phyloP scores from a whole-genome alignment of 2,329 filamentous ascomycete species.

The Calonectria henricotiae region DNA sequence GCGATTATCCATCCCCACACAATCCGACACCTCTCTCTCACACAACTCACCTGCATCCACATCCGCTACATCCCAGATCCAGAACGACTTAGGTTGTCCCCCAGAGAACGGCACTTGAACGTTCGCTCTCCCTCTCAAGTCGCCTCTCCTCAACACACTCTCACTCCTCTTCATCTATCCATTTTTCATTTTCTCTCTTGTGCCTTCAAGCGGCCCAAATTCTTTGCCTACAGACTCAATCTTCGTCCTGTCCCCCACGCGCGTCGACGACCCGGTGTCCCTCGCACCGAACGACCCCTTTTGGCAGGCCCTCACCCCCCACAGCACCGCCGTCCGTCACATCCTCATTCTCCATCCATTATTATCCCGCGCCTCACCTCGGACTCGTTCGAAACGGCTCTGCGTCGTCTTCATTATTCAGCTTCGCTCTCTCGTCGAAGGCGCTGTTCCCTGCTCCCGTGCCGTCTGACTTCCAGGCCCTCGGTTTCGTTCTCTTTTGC shows the following conservation, averaged over 20 bases:
- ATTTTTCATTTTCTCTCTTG: slow-evolving; percentile 45
- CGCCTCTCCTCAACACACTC: slow-evolving; percentile 40
- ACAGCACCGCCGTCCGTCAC: slow-evolving; percentile 50
- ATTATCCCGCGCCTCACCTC: slow-evolving; percentile 51
- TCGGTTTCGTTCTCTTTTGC: slow-evolving; percentile 39
- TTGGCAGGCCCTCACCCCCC: slow-evolving; percentile 50
- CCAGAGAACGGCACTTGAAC: slow-evolving; percentile 43
- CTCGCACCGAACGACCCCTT: slow-evolving; percentile 55
- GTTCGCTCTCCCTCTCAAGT: slow-evolving; percentile 46
- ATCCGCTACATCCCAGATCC: slow-evolving; percentile 46
- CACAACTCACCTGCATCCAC: slow-evolving; percentile 48
- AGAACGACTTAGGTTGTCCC: slow-evolving; percentile 48
- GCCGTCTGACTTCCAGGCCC: slow-evolving; percentile 42
- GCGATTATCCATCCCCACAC: slow-evolving; percentile 28
- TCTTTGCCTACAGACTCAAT: slow-evolving; percentile 43
- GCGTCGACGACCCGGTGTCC: slow-evolving; percentile 50
- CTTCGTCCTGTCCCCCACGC: slow-evolving; percentile 44
- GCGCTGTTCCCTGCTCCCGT: slow-evolving; percentile 45
- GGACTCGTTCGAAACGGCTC: slow-evolving; percentile 36
- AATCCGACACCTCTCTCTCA: slow-evolving; percentile 31
- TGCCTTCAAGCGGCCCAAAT: slow-evolving; percentile 38
- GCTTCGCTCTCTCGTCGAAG: slow-evolving; percentile 39
- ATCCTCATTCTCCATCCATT: slow-evolving; percentile 52
- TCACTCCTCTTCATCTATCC: slow-evolving; percentile 41
- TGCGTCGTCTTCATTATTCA: slow-evolving; percentile 34